Evolutionary conservation across 192 early-diverging fungal genomes (phyloP).

Genomic region (Podila horticola): DNA sequence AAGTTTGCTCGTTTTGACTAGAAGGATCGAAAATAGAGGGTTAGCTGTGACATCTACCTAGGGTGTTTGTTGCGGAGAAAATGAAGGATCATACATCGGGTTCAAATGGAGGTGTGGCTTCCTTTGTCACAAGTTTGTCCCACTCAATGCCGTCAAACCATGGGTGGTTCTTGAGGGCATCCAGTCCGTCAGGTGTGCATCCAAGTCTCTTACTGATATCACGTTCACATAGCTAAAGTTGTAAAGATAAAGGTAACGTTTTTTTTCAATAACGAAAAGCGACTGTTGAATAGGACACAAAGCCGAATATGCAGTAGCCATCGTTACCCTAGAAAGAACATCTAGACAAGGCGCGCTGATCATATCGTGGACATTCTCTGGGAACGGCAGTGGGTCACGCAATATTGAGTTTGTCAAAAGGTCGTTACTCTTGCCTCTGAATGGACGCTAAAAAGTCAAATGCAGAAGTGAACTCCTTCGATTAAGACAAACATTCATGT

Average conservation of each 20-base stretch:
- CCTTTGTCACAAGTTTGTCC: slow-evolving; percentile 75
- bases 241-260: background rate
- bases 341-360: slow-evolving; percentile 63
- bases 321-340: slow-evolving; percentile 60
- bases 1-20: slow-evolving; percentile 91
- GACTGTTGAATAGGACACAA: no score
- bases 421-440: slow-evolving; percentile 81
- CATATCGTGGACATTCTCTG: slow-evolving; percentile 59
- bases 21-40: background rate
- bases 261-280: background rate
- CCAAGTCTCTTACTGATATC: slow-evolving; percentile 83
- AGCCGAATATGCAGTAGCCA: background rate
- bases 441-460: slow-evolving; percentile 72
- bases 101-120: slow-evolving; percentile 81
- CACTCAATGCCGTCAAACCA: slow-evolving; percentile 86
- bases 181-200: slow-evolving; percentile 75
- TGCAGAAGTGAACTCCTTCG: background rate
- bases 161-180: slow-evolving; percentile 75
- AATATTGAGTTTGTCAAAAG: slow-evolving; percentile 76
- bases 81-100: slow-evolving; percentile 73
- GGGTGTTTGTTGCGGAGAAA: no score
- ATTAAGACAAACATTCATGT: background rate
- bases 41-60: background rate
- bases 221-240: slow-evolving; percentile 71
- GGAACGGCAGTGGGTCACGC: slow-evolving; percentile 72